phyloP scores from a whole-genome alignment of 2,329 filamentous ascomycete genomes.

The Stagonosporopsis rhizophila region DNA sequence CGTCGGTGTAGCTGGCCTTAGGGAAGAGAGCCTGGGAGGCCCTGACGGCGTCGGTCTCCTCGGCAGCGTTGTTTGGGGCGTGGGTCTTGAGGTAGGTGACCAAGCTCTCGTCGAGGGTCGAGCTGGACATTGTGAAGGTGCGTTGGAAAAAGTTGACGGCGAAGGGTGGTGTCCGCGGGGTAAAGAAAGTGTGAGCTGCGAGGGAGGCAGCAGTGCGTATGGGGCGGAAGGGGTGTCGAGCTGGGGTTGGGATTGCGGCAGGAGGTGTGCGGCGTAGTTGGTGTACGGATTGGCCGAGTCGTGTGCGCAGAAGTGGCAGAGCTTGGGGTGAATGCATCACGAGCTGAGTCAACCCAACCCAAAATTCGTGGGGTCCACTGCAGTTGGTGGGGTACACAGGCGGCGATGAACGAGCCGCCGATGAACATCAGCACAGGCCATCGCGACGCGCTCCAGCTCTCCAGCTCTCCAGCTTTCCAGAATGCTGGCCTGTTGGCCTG shows the following conservation, averaged over 20 bases:
- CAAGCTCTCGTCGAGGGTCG: conserved; percentile 45
- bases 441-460: conserved; percentile 18
- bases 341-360: conserved; percentile 39
- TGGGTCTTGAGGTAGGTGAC: conserved; percentile 46
- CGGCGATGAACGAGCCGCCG: conserved; percentile 33
- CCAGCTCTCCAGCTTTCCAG: neutral
- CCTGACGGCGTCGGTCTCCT: conserved; percentile 50
- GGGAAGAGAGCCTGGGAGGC: conserved; percentile 70
- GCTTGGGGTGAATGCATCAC: conserved; percentile 33
- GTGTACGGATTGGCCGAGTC: conserved; percentile 28
- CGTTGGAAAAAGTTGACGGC: conserved; percentile 41
- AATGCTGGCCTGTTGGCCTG: no score
- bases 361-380: conserved; percentile 26
- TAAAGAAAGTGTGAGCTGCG: conserved; percentile 39
- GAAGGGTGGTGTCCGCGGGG: conserved; percentile 39
- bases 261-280: conserved; percentile 16
- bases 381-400: conserved; percentile 9
- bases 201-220: conserved; percentile 18
- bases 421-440: conserved; percentile 32
- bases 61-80: conserved; percentile 47
- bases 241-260: conserved; percentile 5
- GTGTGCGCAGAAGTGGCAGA: conserved; percentile 32
- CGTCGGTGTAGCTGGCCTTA: conserved; percentile 72
- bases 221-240: conserved; percentile 12
- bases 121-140: conserved; percentile 43